These are phyloP conservation scores for Chlorella sp. DNA, from an alignment of 139 green algal genomes.

Conservation along the genomic window DNA sequence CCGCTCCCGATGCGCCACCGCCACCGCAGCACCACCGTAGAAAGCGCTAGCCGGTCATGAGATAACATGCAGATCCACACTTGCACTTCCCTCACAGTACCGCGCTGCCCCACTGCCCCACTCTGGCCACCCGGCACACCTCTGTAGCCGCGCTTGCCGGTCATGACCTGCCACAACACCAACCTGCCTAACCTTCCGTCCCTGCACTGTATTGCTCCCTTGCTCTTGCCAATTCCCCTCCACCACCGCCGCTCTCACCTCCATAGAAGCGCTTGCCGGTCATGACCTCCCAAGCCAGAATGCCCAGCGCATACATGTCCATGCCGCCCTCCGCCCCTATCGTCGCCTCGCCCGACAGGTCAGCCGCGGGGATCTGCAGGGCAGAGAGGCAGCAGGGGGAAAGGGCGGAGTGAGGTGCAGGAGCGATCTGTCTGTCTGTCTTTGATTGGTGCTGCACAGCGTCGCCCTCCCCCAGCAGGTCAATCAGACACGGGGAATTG, in stretches of 20 bases:
- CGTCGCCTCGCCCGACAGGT: constrained; percentile 17
- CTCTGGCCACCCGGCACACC: neutral
- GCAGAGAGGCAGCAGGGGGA: neutral
- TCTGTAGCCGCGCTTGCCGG: neutral
- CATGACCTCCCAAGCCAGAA: constrained; percentile 32
- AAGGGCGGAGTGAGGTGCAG: neutral
- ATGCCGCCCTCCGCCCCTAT: constrained; percentile 12
- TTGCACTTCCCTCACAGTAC: neutral
- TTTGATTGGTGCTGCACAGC: neutral
- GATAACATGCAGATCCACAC: neutral
- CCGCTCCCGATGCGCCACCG: too few species aligned
- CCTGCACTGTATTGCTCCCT: too few species aligned
- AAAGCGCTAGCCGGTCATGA: neutral
- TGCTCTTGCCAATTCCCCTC: too few species aligned
- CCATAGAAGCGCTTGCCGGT: constrained; percentile 35
- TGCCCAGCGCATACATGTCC: constrained; percentile 37
- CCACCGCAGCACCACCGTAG: too few species aligned
- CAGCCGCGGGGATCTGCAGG: constrained; percentile 23
- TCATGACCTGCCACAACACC: neutral
- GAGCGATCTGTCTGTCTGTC: too few species aligned
- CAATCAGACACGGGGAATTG: neutral
- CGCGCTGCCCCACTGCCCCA: too few species aligned
- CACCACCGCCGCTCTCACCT: neutral
- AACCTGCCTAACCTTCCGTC: too few species aligned
- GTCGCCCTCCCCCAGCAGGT: neutral